Conservation (phyloP, 1,139 yeast genomes). For the Hemisphaericaspora subhashii region DNA sequence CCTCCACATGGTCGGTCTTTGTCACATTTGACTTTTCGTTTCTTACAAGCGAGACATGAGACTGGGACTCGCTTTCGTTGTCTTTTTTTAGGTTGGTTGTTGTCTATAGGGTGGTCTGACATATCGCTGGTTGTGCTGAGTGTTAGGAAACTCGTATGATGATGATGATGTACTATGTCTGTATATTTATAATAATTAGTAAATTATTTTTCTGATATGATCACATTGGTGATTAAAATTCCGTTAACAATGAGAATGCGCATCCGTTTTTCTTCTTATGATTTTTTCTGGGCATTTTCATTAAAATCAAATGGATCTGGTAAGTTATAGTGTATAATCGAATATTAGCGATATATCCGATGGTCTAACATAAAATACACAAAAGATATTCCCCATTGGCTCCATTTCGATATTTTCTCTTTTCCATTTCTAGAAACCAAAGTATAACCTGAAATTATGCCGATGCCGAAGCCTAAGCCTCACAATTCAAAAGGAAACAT, state of each 20-base stretch:
- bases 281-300: too few species aligned
- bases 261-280: too few species aligned
- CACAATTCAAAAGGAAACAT: too few species aligned
- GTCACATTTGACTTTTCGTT: constrained; percentile 48
- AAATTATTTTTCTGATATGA: too few species aligned
- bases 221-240: too few species aligned
- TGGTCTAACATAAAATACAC: neutral
- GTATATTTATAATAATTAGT: too few species aligned
- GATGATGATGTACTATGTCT: neutral
- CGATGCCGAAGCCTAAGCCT: too few species aligned
- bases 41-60: constrained; percentile 44
- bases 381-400: neutral
- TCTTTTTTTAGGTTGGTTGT: constrained; percentile 14
- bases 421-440: too few species aligned
- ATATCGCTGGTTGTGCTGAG: neutral
- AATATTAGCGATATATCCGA: neutral
- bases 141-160: neutral
- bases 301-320: neutral
- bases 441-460: too few species aligned
- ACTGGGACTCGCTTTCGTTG: constrained; percentile 42
- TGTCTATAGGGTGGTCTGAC: too few species aligned
- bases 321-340: neutral
- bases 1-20: constrained; percentile 47
- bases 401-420: too few species aligned
- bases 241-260: too few species aligned